Conservation (phyloP, 805 yeast species). For the Soucietia sequanensis region DNA sequence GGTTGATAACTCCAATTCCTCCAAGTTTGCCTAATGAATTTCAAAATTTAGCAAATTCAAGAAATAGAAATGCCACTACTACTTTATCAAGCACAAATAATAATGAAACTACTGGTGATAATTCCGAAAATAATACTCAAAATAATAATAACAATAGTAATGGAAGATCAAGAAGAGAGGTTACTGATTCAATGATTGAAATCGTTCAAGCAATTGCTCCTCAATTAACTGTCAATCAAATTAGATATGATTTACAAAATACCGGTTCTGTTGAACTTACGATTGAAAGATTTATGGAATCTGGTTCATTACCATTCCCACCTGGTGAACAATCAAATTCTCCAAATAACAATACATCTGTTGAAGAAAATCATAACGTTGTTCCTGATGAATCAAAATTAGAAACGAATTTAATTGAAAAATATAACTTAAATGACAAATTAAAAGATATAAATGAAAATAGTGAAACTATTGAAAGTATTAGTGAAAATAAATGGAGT, state of each 20-base stretch:
- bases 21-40: conserved; percentile 23
- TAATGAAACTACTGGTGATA: conserved; percentile 10
- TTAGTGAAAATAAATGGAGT: conserved; percentile 21
- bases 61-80: conserved; percentile 6
- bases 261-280: conserved; percentile 83
- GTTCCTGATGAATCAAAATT: conserved; percentile 21
- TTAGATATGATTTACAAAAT: conserved; percentile 66
- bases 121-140: conserved; percentile 5
- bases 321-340: conserved; percentile 31
- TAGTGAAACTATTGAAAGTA: conserved; percentile 30
- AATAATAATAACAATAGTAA: conserved; percentile 10
- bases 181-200: conserved; percentile 75
- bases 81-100: conserved; percentile 2
- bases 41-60: conserved; percentile 1
- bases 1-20: conserved; percentile 63
- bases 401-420: conserved; percentile 32
- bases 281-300: conserved; percentile 65
- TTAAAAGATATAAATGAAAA: conserved; percentile 14
- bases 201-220: conserved; percentile 86
- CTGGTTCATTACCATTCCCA: conserved; percentile 60
- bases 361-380: conserved; percentile 3
- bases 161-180: conserved; percentile 38
- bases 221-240: conserved; percentile 62
- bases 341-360: conserved; percentile 14
- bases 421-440: conserved; percentile 39